phyloP scores from a whole-genome alignment of 768 basidiomycete genomes.

The Termitomyces sp. region DNA sequence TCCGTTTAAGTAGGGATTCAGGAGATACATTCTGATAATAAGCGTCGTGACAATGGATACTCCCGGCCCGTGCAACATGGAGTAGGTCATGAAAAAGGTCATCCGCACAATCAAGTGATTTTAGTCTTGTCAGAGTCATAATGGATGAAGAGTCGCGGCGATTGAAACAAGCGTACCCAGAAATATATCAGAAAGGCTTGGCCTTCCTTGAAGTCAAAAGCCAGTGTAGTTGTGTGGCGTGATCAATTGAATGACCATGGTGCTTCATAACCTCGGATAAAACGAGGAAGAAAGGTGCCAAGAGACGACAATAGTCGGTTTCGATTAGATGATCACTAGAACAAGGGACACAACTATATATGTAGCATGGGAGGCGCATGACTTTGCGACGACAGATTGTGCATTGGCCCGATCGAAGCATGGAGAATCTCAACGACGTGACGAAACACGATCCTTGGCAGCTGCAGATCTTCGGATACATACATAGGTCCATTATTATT shows the following conservation, averaged over 20 bases:
- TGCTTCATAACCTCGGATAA: conserved; percentile 14
- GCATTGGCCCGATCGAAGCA: too few species aligned
- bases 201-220: background rate
- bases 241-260: conserved; percentile 1
- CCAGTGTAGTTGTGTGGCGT: conserved; percentile 3
- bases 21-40: background rate
- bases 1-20: background rate
- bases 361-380: background rate
- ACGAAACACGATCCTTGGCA: too few species aligned
- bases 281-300: conserved; percentile 7
- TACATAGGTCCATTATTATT: too few species aligned
- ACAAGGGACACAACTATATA: background rate
- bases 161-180: background rate
- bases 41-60: background rate
- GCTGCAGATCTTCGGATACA: background rate
- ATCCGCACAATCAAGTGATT: conserved; percentile 10
- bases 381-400: background rate
- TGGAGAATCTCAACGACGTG: background rate
- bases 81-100: background rate
- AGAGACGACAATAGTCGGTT: background rate
- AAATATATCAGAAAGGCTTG: conserved; percentile 1
- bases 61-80: background rate
- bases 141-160: background rate
- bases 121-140: background rate
- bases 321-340: background rate